These are phyloP conservation scores for Ustilago lituana DNA, from an alignment of 1,284 basidiomycete species.

Conservation along the genomic window DNA sequence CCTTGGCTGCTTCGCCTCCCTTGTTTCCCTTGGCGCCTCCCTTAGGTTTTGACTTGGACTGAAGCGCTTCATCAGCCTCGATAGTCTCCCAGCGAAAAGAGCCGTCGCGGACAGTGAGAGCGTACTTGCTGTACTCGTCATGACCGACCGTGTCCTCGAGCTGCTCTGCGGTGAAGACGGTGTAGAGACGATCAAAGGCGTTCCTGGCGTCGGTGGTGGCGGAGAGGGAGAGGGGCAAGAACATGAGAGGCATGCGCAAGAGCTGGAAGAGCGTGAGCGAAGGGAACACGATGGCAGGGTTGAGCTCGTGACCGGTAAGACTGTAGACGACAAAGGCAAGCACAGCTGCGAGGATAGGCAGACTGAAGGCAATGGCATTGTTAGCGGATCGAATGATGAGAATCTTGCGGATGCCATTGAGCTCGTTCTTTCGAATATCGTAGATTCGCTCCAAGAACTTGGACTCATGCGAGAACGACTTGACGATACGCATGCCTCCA, in stretches of 20 bases:
- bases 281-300: conserved; percentile 71
- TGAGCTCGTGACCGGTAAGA: conserved; percentile 75
- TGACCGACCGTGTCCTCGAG: conserved; percentile 76
- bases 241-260: conserved; percentile 78
- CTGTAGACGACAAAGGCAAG: conserved; percentile 86
- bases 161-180: conserved; percentile 74
- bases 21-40: conserved; percentile 18
- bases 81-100: conserved; percentile 57
- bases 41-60: conserved; percentile 29
- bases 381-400: conserved; percentile 79
- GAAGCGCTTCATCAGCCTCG: conserved; percentile 36
- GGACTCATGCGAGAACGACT: conserved; percentile 61
- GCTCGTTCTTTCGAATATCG: conserved; percentile 78
- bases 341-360: conserved; percentile 84
- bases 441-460: conserved; percentile 73
- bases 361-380: conserved; percentile 75
- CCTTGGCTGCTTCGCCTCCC: conserved; percentile 6
- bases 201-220: conserved; percentile 63
- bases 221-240: conserved; percentile 68
- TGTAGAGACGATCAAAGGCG: conserved; percentile 59
- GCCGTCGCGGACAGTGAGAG: conserved; percentile 38
- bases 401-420: conserved; percentile 80
- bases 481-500: conserved; percentile 66
- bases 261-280: conserved; percentile 69
- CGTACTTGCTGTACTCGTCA: conserved; percentile 69